These are phyloP conservation scores for Glarea lozoyensis DNA, from an alignment of 495 filamentous ascomycete species.

Conservation along the genomic window DNA sequence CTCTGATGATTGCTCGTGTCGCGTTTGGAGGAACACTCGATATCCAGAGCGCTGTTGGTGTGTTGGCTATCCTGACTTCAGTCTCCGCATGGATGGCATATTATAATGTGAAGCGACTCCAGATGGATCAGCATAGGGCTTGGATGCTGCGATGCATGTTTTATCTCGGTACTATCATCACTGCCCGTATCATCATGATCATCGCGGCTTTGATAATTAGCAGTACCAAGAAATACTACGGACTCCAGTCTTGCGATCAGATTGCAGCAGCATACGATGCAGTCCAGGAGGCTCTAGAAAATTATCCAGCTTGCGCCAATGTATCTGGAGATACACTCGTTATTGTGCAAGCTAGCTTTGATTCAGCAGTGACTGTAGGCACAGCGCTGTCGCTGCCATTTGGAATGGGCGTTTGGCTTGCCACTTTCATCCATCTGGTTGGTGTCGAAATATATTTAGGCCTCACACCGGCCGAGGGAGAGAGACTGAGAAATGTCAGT, in stretches of 20 bases:
- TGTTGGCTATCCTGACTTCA: slow-evolving; percentile 29
- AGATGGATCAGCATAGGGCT: slow-evolving; percentile 46
- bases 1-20: slow-evolving; percentile 33
- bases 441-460: slow-evolving; percentile 41
- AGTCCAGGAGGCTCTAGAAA: slow-evolving; percentile 20
- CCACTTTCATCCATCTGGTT: slow-evolving; percentile 33
- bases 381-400: slow-evolving; percentile 32
- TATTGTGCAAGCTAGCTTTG: slow-evolving; percentile 25
- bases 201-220: slow-evolving; percentile 27
- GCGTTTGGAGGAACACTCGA: slow-evolving; percentile 36
- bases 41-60: slow-evolving; percentile 28
- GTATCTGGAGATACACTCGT: slow-evolving; percentile 17
- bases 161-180: slow-evolving; percentile 39
- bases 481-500: slow-evolving; percentile 36
- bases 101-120: slow-evolving; percentile 40
- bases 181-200: slow-evolving; percentile 33
- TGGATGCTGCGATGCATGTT: slow-evolving; percentile 46
- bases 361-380: slow-evolving; percentile 21
- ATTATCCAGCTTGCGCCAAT: slow-evolving; percentile 30
- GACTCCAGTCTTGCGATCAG: slow-evolving; percentile 32
- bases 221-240: slow-evolving; percentile 24
- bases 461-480: slow-evolving; percentile 39
- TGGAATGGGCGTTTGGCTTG: slow-evolving; percentile 34
- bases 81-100: slow-evolving; percentile 28
- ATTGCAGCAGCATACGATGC: slow-evolving; percentile 21